These are phyloP conservation scores for Calamus simplicifolius DNA, from an alignment of 176 grass and related monocot genomes.

Conservation along the genomic window DNA sequence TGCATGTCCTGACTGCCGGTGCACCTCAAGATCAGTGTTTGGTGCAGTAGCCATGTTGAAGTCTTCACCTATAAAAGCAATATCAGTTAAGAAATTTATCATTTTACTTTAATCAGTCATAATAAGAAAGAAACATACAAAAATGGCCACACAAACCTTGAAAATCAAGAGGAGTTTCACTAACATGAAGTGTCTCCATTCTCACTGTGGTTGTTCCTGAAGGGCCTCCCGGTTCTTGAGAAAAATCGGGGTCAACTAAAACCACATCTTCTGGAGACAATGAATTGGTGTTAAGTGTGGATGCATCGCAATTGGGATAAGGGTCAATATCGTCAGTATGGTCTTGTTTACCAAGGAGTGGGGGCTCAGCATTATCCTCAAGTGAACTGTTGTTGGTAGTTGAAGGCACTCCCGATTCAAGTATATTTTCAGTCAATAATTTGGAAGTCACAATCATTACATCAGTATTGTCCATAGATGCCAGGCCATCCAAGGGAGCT, in stretches of 20 bases:
- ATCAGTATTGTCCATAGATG: too few species aligned
- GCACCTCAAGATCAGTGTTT: constrained; percentile 24
- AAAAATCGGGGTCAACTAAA: constrained; percentile 23
- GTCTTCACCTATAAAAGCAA: constrained; percentile 25
- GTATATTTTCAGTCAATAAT: too few species aligned
- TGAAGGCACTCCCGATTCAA: too few species aligned
- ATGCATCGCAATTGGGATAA: too few species aligned
- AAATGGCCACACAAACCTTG: constrained; percentile 36
- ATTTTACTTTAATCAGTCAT: not conserved
- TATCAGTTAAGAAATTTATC: constrained; percentile 2
- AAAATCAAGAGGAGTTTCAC: constrained; percentile 15
- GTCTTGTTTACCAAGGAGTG: too few species aligned
- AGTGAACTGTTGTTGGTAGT: too few species aligned
- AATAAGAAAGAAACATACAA: not conserved
- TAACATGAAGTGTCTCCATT: constrained; percentile 15
- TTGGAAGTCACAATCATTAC: too few species aligned
- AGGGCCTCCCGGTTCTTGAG: constrained; percentile 23
- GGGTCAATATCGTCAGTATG: too few species aligned
- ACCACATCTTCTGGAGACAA: constrained; percentile 7
- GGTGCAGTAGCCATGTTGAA: constrained; percentile 20
- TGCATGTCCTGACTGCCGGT: constrained; percentile 26
- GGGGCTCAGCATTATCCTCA: too few species aligned
- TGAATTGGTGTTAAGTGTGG: constrained; percentile 4
- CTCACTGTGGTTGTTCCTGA: constrained; percentile 10
- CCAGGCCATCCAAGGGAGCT: not conserved